These are phyloP conservation scores for Rhodamnia argentea DNA, from an alignment of 345 rosid species.

Conservation along the genomic window DNA sequence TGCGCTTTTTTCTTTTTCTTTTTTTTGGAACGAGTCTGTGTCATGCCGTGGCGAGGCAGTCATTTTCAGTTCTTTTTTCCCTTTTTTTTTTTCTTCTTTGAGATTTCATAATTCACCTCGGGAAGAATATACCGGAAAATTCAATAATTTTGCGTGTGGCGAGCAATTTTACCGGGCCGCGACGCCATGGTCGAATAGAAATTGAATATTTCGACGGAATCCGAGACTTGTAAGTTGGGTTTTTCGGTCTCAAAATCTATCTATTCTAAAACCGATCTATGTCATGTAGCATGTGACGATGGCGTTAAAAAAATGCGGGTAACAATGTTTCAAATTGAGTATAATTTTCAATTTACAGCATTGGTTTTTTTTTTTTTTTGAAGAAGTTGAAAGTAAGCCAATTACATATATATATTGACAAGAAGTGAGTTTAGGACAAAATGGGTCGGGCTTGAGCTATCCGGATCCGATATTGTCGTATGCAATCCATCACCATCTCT, in stretches of 20 bases:
- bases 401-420: not conserved
- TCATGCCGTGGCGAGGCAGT: not conserved
- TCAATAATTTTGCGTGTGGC: not conserved
- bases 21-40: not conserved
- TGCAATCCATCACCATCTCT: not conserved
- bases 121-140: not conserved
- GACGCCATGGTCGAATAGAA: not conserved
- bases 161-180: no score
- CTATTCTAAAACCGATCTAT: accelerated
- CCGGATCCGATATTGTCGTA: not conserved
- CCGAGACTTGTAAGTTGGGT: not conserved
- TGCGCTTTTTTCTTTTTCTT: no score
- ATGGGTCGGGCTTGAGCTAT: not conserved
- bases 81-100: no score
- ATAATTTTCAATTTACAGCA: not conserved
- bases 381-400: not conserved
- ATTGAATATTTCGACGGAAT: not conserved
- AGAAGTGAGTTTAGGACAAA: not conserved
- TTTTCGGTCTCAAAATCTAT: not conserved
- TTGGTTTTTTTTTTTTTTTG: not conserved
- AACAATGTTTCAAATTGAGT: not conserved
- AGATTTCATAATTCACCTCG: not conserved
- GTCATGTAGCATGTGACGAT: not conserved
- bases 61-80: not conserved
- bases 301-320: not conserved